A percentile compares a stretch with the other conserved stretches of the same genome.
These are phyloP conservation scores for Solanum pimpinellifolium DNA, from an alignment of 257 asterid species.

Conservation along the genomic window DNA sequence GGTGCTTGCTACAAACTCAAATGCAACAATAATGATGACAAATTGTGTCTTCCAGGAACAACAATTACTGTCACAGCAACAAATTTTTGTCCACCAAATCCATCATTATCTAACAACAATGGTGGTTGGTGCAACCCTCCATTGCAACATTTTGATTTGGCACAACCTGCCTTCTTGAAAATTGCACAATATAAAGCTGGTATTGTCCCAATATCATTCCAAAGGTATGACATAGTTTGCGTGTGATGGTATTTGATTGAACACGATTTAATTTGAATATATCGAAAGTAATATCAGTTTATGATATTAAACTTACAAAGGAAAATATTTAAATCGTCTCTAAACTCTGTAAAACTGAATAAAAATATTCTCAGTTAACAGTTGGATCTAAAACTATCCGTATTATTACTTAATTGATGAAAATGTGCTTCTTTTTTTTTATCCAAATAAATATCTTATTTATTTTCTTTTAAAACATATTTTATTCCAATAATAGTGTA, in stretches of 20 bases:
- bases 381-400: too few species aligned
- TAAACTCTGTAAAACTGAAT: too few species aligned
- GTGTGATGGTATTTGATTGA: background rate
- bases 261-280: background rate
- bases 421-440: too few species aligned
- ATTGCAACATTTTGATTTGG: constrained; percentile 75
- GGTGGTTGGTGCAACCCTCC: constrained; percentile 99
- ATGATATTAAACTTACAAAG: too few species aligned
- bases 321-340: too few species aligned
- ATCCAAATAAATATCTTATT: too few species aligned
- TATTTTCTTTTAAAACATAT: too few species aligned
- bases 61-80: constrained; percentile 73
- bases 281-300: background rate
- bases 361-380: too few species aligned
- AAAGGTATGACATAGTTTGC: constrained; percentile 34
- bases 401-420: too few species aligned
- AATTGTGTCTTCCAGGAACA: constrained; percentile 46
- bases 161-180: constrained; percentile 74
- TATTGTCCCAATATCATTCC: constrained; percentile 54
- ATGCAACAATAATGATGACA: constrained; percentile 34
- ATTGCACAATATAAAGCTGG: constrained; percentile 75
- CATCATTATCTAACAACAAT: constrained; percentile 49
- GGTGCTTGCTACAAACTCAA: constrained; percentile 69
- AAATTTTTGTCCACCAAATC: constrained; percentile 88
- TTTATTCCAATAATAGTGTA: background rate